Evolutionary conservation across 257 asterid species (phyloP).

Genomic region (Fraxinus pennsylvanica): DNA sequence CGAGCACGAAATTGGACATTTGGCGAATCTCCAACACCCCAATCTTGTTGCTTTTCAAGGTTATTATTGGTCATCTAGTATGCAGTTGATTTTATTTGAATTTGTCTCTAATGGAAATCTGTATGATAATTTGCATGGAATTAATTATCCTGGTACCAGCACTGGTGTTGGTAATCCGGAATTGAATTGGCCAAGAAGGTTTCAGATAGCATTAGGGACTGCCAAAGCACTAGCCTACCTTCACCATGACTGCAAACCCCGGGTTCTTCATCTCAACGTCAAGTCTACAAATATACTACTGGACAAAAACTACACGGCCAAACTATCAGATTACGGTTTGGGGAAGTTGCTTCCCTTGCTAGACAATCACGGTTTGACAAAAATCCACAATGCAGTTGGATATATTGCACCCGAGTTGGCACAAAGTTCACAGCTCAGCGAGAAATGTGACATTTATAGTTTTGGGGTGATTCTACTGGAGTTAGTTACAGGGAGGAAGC

Average conservation of each 20-base stretch:
- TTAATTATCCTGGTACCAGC: constrained; percentile 68
- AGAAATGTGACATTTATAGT: constrained; percentile 83
- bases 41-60: constrained; percentile 82
- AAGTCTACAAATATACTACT: constrained; percentile 81
- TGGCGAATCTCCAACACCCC: constrained; percentile 66
- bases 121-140: constrained; percentile 71
- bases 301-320: constrained; percentile 52
- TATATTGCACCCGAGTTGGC: constrained; percentile 94
- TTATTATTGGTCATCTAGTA: constrained; percentile 86
- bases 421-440: constrained; percentile 61
- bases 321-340: constrained; percentile 76
- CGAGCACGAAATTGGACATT: constrained; percentile 75
- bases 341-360: constrained; percentile 65
- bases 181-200: constrained; percentile 76
- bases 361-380: constrained; percentile 53
- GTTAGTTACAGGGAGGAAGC: constrained; percentile 83
- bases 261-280: constrained; percentile 73
- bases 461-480: constrained; percentile 78
- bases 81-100: constrained; percentile 74
- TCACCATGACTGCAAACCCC: constrained; percentile 96
- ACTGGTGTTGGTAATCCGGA: constrained; percentile 63
- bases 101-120: constrained; percentile 71
- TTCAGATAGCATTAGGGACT: constrained; percentile 70
- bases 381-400: constrained; percentile 80
- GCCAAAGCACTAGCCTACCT: constrained; percentile 80